phyloP scores from a whole-genome alignment of 2,329 filamentous ascomycete genomes.

The Cryphonectria parasitica region DNA sequence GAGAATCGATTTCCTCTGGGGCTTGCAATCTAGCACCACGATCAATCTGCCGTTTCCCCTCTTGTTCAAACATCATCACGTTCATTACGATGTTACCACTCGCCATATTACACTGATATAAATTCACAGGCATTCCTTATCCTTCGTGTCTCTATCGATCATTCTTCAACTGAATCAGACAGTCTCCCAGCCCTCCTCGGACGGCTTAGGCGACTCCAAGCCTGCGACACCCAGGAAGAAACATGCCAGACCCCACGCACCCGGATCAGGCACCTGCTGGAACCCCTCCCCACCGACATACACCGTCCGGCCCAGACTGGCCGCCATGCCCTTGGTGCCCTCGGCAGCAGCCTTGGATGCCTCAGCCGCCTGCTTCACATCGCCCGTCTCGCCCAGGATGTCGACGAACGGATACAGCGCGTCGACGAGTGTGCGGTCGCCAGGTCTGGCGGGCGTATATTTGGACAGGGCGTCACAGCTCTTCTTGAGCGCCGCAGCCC shows the following conservation, averaged over 20 bases:
- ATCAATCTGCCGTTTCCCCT: background rate
- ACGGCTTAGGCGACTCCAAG: slow-evolving; percentile 46
- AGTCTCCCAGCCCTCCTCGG: slow-evolving; percentile 44
- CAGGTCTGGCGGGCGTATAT: slow-evolving; percentile 88
- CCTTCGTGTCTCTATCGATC: background rate
- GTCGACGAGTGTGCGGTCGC: slow-evolving; percentile 90
- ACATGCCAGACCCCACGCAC: slow-evolving; percentile 74
- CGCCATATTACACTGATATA: slow-evolving; percentile 6
- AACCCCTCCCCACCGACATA: slow-evolving; percentile 79
- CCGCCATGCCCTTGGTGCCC: slow-evolving; percentile 88
- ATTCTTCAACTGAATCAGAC: slow-evolving; percentile 4
- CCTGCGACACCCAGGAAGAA: slow-evolving; percentile 80
- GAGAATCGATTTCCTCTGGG: slow-evolving; percentile 27
- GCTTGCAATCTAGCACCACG: slow-evolving; percentile 8
- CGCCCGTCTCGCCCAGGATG: slow-evolving; percentile 65
- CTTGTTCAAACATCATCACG: background rate
- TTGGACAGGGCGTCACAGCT: slow-evolving; percentile 72
- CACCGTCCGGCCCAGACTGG: slow-evolving; percentile 81
- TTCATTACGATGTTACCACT: background rate
- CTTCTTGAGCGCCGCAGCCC: slow-evolving; percentile 70
- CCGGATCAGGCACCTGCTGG: slow-evolving; percentile 69
- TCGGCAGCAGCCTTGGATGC: slow-evolving; percentile 78
- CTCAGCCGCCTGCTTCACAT: slow-evolving; percentile 72
- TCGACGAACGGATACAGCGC: slow-evolving; percentile 87
- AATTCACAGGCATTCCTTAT: background rate